phyloP scores from a whole-genome alignment of 2,329 filamentous ascomycete genomes.

The Lecanicillium sp. region DNA sequence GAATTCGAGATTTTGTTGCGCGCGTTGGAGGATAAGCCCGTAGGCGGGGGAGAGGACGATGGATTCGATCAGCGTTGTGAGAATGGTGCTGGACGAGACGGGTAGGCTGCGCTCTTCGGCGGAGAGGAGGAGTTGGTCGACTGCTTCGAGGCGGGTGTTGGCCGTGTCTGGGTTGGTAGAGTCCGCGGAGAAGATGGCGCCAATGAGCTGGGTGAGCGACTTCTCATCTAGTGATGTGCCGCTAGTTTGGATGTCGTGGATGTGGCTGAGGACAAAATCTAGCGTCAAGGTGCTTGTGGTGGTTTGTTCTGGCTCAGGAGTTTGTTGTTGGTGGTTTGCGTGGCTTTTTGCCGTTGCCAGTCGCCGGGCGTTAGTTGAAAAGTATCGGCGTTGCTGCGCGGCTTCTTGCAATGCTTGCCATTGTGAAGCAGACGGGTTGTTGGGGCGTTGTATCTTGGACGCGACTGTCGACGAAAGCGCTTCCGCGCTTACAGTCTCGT shows the following conservation, averaged over 20 bases:
- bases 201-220: slow-evolving; percentile 29
- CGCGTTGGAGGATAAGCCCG: slow-evolving; percentile 23
- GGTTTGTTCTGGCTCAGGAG: neutral
- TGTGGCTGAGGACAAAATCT: slow-evolving; percentile 16
- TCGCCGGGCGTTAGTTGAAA: slow-evolving; percentile 23
- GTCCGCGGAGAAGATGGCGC: slow-evolving; percentile 24
- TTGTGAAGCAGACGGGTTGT: slow-evolving; percentile 20
- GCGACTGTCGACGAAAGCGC: slow-evolving; percentile 22
- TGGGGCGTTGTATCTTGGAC: slow-evolving; percentile 23
- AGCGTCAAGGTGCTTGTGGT: slow-evolving; percentile 10
- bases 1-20: slow-evolving; percentile 36
- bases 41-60: slow-evolving; percentile 24
- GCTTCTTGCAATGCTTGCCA: slow-evolving; percentile 27
- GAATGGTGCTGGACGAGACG: slow-evolving; percentile 36
- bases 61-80: slow-evolving; percentile 38
- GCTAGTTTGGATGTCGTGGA: slow-evolving; percentile 30
- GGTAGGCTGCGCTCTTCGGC: slow-evolving; percentile 36
- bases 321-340: neutral
- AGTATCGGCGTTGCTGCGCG: slow-evolving; percentile 24
- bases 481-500: slow-evolving; percentile 16
- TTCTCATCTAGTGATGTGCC: slow-evolving; percentile 27
- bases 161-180: slow-evolving; percentile 14
- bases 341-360: slow-evolving; percentile 5
- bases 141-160: slow-evolving; percentile 25
- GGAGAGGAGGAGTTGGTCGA: slow-evolving; percentile 34